These are phyloP conservation scores for Endogone sp. DNA, from an alignment of 192 early-diverging fungal genomes.

Conservation along the genomic window DNA sequence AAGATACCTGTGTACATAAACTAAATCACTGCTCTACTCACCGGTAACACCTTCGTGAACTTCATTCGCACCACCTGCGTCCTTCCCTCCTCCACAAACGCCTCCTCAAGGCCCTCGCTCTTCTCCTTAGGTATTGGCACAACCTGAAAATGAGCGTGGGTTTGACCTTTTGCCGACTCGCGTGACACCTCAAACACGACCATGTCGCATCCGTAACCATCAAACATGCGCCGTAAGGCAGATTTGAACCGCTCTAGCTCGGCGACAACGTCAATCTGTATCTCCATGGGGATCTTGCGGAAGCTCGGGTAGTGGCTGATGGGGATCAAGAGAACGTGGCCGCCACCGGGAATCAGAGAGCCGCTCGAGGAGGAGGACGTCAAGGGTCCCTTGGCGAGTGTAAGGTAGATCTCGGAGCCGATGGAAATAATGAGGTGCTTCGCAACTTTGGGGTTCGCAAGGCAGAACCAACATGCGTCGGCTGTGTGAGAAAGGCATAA, in stretches of 20 bases:
- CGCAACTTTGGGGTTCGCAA: slow-evolving; percentile 84
- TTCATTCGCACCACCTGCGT: slow-evolving; percentile 23
- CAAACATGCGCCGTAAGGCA: slow-evolving; percentile 47
- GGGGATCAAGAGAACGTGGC: slow-evolving; percentile 71
- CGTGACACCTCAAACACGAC: slow-evolving; percentile 74
- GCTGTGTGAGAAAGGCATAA: slow-evolving; percentile 12
- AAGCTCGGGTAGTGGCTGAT: slow-evolving; percentile 49
- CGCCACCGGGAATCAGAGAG: slow-evolving; percentile 63
- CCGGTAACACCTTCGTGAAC: slow-evolving; percentile 25
- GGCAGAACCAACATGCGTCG: slow-evolving; percentile 91
- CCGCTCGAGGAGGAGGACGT: slow-evolving; percentile 28
- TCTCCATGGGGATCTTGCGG: slow-evolving; percentile 31
- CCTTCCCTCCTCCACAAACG: slow-evolving; percentile 40
- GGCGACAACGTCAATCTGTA: slow-evolving; percentile 32
- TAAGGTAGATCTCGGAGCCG: slow-evolving; percentile 75
- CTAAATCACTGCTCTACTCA: slow-evolving; percentile 10
- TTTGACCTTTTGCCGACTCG: slow-evolving; percentile 38
- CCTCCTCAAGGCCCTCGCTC: slow-evolving; percentile 26
- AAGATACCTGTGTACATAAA: no score
- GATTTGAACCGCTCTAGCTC: slow-evolving; percentile 55
- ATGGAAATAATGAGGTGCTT: slow-evolving; percentile 89
- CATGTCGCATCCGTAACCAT: slow-evolving; percentile 56
- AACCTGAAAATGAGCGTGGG: slow-evolving; percentile 68
- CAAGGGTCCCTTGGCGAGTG: slow-evolving; percentile 88
- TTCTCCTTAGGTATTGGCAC: slow-evolving; percentile 53